Conservation (phyloP, 1,284 basidiomycete genomes). For the Apiotrichum montevideense region DNA sequence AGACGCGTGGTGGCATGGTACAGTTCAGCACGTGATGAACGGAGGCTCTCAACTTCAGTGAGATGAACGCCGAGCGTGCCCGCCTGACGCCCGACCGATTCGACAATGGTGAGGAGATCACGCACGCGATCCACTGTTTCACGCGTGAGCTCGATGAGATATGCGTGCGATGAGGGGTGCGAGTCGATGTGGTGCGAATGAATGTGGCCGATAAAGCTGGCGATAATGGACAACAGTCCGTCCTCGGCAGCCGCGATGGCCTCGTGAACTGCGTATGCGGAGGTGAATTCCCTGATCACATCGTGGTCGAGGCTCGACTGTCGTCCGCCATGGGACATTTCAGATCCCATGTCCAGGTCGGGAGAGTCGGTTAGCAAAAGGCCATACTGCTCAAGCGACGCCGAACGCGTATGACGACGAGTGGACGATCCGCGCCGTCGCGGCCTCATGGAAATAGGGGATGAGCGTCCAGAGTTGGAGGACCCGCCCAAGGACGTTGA, state of each 20-base stretch:
- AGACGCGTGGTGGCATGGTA: constrained; percentile 80
- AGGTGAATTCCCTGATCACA: constrained; percentile 8
- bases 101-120: constrained; percentile 84
- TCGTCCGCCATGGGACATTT: background rate
- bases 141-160: constrained; percentile 86
- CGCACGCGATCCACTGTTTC: constrained; percentile 91
- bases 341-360: background rate
- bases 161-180: constrained; percentile 84
- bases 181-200: constrained; percentile 83
- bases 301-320: background rate
- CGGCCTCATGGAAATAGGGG: constrained; percentile 19
- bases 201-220: constrained; percentile 93
- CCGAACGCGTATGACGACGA: background rate
- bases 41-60: constrained; percentile 55
- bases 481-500: constrained; percentile 19
- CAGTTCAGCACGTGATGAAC: constrained; percentile 68
- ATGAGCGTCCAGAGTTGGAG: constrained; percentile 21
- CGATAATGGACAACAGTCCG: constrained; percentile 83
- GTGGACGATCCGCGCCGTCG: background rate
- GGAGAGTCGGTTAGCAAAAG: constrained; percentile 3
- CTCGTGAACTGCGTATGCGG: constrained; percentile 36
- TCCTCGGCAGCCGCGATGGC: constrained; percentile 66
- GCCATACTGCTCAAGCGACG: constrained; percentile 9
- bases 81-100: constrained; percentile 64
- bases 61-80: constrained; percentile 55